Evolutionary conservation across 148 eudicot species (phyloP).

Genomic region (Rhododendron griersonianum): DNA sequence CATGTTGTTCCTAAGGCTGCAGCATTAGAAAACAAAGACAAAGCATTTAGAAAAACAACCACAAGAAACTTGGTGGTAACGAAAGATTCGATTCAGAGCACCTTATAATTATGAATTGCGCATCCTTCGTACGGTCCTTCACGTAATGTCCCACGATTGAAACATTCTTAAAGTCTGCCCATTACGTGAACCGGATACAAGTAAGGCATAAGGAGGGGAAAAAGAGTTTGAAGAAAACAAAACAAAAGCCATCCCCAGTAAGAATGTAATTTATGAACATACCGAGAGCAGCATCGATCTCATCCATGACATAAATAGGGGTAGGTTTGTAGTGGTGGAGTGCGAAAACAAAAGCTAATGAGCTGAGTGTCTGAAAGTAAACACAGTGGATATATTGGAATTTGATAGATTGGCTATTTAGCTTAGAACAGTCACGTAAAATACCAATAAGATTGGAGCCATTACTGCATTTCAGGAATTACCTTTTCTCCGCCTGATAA

Average conservation of each 20-base stretch:
- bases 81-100: slow-evolving; percentile 12
- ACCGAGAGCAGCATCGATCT: slow-evolving; percentile 98
- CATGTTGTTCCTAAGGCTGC: slow-evolving; percentile 99
- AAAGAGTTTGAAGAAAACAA: not conserved
- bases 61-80: not conserved
- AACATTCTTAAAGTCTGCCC: slow-evolving; percentile 91
- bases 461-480: not conserved
- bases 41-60: not conserved
- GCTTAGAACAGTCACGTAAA: too few species aligned
- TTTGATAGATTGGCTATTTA: not conserved
- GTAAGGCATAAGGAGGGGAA: not conserved
- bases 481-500: slow-evolving; percentile 99
- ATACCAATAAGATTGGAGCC: not conserved
- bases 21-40: not conserved
- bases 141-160: slow-evolving; percentile 96
- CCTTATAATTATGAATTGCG: slow-evolving; percentile 95
- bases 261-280: slow-evolving; percentile 8
- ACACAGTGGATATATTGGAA: not conserved
- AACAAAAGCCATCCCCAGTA: not conserved
- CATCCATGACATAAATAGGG: slow-evolving; percentile 96
- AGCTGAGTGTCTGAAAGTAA: slow-evolving; percentile 80
- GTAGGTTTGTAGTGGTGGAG: slow-evolving; percentile 99
- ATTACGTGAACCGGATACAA: not conserved
- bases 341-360: slow-evolving; percentile 91
- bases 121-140: slow-evolving; percentile 92